Base-by-base conservation (phyloP, 768 basidiomycete species). In the Strobilomyces confusus region DNA sequence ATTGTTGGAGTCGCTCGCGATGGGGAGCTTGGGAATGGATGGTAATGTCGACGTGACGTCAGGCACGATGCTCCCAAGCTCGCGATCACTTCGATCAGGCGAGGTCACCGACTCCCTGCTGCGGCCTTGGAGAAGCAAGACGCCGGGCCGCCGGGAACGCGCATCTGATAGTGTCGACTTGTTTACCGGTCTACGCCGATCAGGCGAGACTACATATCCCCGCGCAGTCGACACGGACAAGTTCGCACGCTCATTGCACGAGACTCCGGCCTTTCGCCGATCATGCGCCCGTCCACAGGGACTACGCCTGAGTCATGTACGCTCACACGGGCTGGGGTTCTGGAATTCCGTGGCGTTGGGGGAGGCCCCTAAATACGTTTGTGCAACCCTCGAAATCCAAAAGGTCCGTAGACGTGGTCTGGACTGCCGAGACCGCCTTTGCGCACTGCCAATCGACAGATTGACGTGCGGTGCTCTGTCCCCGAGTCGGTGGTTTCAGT, bases 381-480 rank as follows among this genome's bases (percentile, higher is more conserved):
- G 49, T 49, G 54, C 38, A 50, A 42, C 52, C 52, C 58, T 49
- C 49, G 49, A 61, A 40, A 6, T 44, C 54, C 47, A 41, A 41
- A 42, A 48, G 61, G 49, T 61, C 58, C 62, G 49, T 15, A n/a
- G 5, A 17, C 1, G 9, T 13, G n/a, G 50, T 49, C 60, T 63
- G 33, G 61, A 51, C 48, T 45, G n/a, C 44, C 44, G 45, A 43
- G 30, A 46, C 19, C 20, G 19, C 22, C 37, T 13, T 19, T 19
- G 9, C 9, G 29, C 29, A 29, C 9, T 29, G 29, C 29, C 29
- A n/a, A 29, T 29, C 29, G 29, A 29, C 29, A 29, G 23, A 22
- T 5, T 14, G 15, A 36, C 46, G 13, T 32, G n/a, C 32, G 41
- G 40, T 40, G 46, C 5, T 12, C 15, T 20, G 9, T 34, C 41